Evolutionary conservation across 768 basidiomycete species (phyloP).

Genomic region (Phaeolepiota aurea): DNA sequence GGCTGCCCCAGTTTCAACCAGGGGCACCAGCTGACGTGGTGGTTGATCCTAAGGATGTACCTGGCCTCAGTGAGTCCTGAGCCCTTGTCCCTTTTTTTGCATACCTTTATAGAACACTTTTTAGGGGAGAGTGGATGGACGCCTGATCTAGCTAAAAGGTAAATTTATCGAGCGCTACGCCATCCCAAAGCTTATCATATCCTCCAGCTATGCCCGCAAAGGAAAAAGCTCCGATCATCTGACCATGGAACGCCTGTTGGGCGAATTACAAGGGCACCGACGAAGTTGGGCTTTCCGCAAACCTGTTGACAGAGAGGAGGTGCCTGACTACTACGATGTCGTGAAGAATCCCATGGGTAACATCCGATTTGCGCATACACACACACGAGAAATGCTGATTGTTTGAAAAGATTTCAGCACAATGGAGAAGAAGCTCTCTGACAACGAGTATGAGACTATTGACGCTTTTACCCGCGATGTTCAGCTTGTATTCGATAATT

Average conservation of each 20-base stretch:
- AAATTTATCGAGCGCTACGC: too few species aligned
- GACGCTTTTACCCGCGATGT: constrained; percentile 74
- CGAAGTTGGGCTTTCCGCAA: constrained; percentile 82
- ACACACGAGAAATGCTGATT: too few species aligned
- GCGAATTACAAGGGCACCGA: constrained; percentile 69
- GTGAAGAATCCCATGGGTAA: constrained; percentile 90
- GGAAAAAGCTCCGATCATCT: constrained; percentile 47
- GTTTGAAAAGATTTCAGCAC: constrained; percentile 85
- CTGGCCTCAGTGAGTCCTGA: constrained; percentile 71
- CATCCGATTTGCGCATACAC: constrained; percentile 19
- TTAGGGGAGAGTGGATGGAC: constrained; percentile 92
- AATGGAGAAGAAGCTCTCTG: constrained; percentile 86
- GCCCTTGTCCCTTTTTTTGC: constrained; percentile 5
- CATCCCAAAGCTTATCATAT: too few species aligned
- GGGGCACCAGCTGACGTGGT: constrained; percentile 40
- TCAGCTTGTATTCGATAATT: constrained; percentile 83
- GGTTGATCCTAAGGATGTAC: constrained; percentile 73
- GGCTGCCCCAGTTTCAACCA: constrained; percentile 67
- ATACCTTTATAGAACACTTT: constrained; percentile 5
- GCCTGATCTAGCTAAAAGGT: constrained; percentile 70
- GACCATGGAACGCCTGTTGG: constrained; percentile 70
- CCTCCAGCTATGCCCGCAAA: constrained; percentile 23
- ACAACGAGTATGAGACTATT: constrained; percentile 72
- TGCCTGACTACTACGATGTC: constrained; percentile 84
- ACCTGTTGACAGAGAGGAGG: constrained; percentile 76